phyloP scores from a whole-genome alignment of 768 basidiomycete species.

The Hygrocybe coccinea region DNA sequence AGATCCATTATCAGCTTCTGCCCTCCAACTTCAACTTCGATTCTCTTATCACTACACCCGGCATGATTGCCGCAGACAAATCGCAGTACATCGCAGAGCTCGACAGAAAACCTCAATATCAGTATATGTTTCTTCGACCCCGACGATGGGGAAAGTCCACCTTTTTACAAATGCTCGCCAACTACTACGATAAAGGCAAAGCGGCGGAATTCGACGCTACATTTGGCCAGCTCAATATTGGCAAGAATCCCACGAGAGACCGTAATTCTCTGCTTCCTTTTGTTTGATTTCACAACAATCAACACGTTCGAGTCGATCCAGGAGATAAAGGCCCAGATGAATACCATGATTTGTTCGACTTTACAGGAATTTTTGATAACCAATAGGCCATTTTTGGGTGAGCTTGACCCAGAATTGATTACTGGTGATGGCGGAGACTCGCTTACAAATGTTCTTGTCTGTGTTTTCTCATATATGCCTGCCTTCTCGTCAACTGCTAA shows the following conservation, averaged over 20 bases:
- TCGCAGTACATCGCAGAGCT: not conserved
- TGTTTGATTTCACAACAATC: not conserved
- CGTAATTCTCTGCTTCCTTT: conserved; percentile 1
- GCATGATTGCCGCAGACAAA: not conserved
- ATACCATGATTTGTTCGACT: not conserved
- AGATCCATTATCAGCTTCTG: not conserved
- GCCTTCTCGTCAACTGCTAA: not conserved
- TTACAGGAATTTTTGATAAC: not conserved
- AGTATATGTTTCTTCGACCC: conserved; percentile 2
- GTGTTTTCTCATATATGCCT: not conserved
- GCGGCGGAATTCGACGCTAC: not conserved
- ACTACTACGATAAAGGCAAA: conserved; percentile 1
- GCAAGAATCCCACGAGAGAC: not conserved
- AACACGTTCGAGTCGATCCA: not conserved
- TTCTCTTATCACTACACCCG: not conserved
- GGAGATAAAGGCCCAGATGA: not conserved
- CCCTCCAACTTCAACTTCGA: not conserved
- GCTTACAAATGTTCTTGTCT: not conserved
- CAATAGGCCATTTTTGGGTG: not conserved
- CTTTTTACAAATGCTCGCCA: not conserved
- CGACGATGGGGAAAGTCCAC: not conserved
- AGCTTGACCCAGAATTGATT: not conserved
- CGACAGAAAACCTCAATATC: not conserved
- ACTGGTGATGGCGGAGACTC: no score
- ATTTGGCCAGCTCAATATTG: not conserved